Evolutionary conservation across 2,329 filamentous ascomycete species (phyloP).

Genomic region (Trichophaea hybrida): DNA sequence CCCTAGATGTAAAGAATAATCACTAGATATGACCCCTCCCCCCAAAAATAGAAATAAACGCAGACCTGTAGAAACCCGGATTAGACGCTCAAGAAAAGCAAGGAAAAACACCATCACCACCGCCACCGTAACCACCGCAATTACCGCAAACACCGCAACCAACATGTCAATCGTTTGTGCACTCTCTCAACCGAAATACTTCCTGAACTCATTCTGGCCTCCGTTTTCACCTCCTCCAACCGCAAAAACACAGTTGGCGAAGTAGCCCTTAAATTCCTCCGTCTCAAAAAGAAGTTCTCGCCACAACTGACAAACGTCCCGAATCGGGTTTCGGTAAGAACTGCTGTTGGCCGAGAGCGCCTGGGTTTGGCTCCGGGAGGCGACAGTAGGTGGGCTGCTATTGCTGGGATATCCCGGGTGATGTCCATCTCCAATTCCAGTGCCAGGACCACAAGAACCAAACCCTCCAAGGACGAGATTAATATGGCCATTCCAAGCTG

Average conservation of each 20-base stretch:
- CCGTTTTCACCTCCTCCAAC: conserved; percentile 37
- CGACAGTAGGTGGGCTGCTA: conserved; percentile 17
- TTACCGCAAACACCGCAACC: too few relatives aligned
- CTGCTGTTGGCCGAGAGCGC: conserved; percentile 1
- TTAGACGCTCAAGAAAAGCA: too few relatives aligned
- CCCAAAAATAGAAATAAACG: too few relatives aligned
- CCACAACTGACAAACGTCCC: conserved; percentile 52
- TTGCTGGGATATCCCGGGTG: conserved; percentile 23
- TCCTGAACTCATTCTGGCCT: conserved; percentile 18
- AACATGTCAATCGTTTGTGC: too few relatives aligned
- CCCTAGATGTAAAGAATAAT: too few relatives aligned
- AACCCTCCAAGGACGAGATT: conserved; percentile 50
- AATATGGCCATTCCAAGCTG: conserved; percentile 44
- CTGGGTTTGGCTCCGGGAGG: conserved; percentile 20
- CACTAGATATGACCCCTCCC: too few relatives aligned
- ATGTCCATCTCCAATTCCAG: conserved; percentile 37
- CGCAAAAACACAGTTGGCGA: conserved; percentile 48
- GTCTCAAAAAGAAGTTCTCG: conserved; percentile 46
- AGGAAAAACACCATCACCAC: too few relatives aligned
- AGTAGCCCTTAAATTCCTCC: conserved; percentile 48
- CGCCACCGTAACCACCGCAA: too few relatives aligned
- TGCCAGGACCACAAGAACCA: conserved; percentile 34
- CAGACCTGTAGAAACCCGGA: too few relatives aligned
- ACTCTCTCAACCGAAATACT: conserved; percentile 16
- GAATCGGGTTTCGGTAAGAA: conserved; percentile 46